phyloP scores from a whole-genome alignment of 805 yeast genomes.

The Schizosaccharomyces osmophilus region DNA sequence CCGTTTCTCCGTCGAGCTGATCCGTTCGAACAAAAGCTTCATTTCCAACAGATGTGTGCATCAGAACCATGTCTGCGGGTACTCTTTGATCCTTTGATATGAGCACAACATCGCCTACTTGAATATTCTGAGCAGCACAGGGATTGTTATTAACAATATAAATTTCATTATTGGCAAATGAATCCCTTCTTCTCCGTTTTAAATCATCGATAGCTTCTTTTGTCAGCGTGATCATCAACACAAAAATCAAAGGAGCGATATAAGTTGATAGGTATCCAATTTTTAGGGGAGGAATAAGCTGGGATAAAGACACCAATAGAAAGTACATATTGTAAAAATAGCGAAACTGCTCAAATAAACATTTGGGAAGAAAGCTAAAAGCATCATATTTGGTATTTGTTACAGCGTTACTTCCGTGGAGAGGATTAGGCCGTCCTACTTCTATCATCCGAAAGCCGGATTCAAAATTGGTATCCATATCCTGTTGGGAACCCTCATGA shows the following conservation, averaged over 20 bases:
- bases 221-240: slow-evolving; percentile 71
- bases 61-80: slow-evolving; percentile 76
- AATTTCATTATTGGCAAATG: slow-evolving; percentile 62
- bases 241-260: slow-evolving; percentile 84
- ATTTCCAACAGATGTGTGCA: slow-evolving; percentile 60
- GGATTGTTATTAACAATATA: slow-evolving; percentile 33
- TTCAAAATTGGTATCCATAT: not conserved
- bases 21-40: slow-evolving; percentile 90
- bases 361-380: slow-evolving; percentile 62
- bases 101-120: slow-evolving; percentile 67
- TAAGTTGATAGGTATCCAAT: slow-evolving; percentile 87
- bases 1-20: slow-evolving; percentile 96
- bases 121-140: slow-evolving; percentile 30
- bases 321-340: slow-evolving; percentile 87
- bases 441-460: not conserved
- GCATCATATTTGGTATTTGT: slow-evolving; percentile 89
- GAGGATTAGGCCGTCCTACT: not conserved
- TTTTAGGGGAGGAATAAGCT: slow-evolving; percentile 64
- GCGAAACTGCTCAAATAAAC: slow-evolving; percentile 79
- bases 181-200: slow-evolving; percentile 69
- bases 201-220: slow-evolving; percentile 92
- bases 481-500: not conserved
- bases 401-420: slow-evolving; percentile 14
- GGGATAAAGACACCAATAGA: slow-evolving; percentile 78
- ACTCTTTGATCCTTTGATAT: slow-evolving; percentile 62